Evolutionary conservation across 257 asterid genomes (phyloP).

Genomic region (Echites panduratus): DNA sequence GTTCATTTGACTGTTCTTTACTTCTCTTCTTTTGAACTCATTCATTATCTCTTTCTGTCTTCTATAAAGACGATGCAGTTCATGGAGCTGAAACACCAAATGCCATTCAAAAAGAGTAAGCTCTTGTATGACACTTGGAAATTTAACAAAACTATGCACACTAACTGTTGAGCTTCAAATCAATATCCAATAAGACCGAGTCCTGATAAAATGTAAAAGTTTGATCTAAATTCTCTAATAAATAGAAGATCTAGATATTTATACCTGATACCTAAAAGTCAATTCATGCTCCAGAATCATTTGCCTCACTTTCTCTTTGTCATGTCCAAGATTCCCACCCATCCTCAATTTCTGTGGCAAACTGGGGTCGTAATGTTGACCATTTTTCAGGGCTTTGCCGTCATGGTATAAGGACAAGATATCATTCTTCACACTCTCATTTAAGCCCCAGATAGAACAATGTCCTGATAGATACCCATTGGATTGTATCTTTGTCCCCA

Average conservation of each 20-base stretch:
- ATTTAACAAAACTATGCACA: background rate
- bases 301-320: constrained; percentile 46
- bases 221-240: background rate
- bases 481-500: constrained; percentile 64
- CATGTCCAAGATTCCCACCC: constrained; percentile 26
- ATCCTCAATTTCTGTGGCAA: constrained; percentile 10
- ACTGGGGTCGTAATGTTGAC: constrained; percentile 24
- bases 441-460: constrained; percentile 36
- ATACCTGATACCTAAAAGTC: constrained; percentile 65
- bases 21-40: constrained; percentile 30
- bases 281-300: constrained; percentile 65
- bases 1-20: constrained; percentile 14
- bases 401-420: constrained; percentile 31
- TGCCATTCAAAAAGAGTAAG: background rate
- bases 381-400: constrained; percentile 23
- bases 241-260: background rate
- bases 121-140: background rate
- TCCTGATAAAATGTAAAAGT: background rate
- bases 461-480: constrained; percentile 29
- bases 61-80: constrained; percentile 72
- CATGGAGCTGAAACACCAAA: constrained; percentile 49
- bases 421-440: constrained; percentile 29
- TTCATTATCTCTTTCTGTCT: constrained; percentile 67
- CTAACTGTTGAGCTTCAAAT: background rate
- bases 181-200: background rate